These are phyloP conservation scores for Candida vartiovaarae DNA, from an alignment of 805 yeast species.

Conservation along the genomic window DNA sequence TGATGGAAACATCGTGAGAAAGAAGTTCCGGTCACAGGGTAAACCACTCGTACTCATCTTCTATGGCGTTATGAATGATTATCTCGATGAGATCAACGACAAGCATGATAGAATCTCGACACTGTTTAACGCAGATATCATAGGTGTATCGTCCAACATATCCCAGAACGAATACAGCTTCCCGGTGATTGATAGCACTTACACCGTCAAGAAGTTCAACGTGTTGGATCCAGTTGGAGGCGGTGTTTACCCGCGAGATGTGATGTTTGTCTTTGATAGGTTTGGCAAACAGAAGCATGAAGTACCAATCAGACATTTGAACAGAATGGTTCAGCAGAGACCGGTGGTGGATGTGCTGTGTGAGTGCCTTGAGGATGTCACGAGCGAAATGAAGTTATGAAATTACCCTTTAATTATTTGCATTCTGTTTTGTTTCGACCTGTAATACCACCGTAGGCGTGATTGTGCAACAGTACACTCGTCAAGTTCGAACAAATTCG, in stretches of 20 bases:
- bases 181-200: constrained; percentile 14
- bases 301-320: constrained; percentile 11
- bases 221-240: constrained; percentile 24
- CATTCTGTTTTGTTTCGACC: no score
- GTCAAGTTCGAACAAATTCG: no score
- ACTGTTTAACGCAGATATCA: constrained; percentile 8
- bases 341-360: constrained; percentile 13
- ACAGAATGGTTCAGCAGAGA: constrained; percentile 3
- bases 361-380: constrained; percentile 16
- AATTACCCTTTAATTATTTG: no score
- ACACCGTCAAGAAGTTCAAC: constrained; percentile 13
- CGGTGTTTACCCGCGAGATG: constrained; percentile 23
- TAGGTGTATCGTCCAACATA: constrained; percentile 18
- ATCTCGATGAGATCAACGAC: constrained; percentile 8
- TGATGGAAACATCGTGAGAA: not conserved
- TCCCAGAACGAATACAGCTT: constrained; percentile 9
- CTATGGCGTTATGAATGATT: constrained; percentile 17
- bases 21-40: constrained; percentile 3
- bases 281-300: constrained; percentile 12
- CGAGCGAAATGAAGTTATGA: not conserved
- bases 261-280: constrained; percentile 17
- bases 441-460: no score
- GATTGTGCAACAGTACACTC: no score
- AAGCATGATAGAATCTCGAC: constrained; percentile 1
- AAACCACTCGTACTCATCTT: constrained; percentile 17